Percentiles rank a stretch among this genome's conserved stretches.
phyloP scores from a whole-genome alignment of 2,329 filamentous ascomycete genomes.

The Bipolaris oryzae region DNA sequence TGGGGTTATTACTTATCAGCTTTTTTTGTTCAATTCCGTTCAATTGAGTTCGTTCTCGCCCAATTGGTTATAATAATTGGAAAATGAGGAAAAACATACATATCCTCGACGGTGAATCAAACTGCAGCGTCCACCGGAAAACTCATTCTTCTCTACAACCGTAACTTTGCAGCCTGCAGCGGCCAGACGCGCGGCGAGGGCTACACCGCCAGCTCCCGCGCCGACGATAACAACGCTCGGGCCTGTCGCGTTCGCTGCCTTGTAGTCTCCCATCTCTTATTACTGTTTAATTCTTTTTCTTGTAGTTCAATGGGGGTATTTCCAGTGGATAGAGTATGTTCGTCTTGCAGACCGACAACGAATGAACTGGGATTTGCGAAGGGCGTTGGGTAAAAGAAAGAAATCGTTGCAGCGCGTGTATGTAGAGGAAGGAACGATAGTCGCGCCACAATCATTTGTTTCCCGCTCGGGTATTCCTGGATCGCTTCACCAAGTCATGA shows the following conservation, averaged over 20 bases:
- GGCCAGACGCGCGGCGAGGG: slow-evolving; percentile 73
- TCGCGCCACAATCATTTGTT: slow-evolving; percentile 12
- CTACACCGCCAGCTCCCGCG: slow-evolving; percentile 73
- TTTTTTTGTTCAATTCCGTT: too few species aligned
- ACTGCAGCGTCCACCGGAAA: slow-evolving; percentile 74
- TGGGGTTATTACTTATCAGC: not conserved
- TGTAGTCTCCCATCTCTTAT: slow-evolving; percentile 17
- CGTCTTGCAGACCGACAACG: not conserved
- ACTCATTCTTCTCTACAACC: slow-evolving; percentile 77
- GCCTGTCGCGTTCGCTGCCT: slow-evolving; percentile 11
- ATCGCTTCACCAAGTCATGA: slow-evolving; percentile 22
- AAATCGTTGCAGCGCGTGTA: slow-evolving; percentile 1
- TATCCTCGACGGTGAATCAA: slow-evolving; percentile 66
- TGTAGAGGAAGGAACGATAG: slow-evolving; percentile 8
- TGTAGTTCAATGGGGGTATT: not conserved
- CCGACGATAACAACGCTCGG: slow-evolving; percentile 54
- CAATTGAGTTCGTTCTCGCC: too few species aligned
- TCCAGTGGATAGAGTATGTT: not conserved
- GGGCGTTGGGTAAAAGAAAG: not conserved
- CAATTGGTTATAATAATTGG: not conserved
- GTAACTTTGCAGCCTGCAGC: slow-evolving; percentile 74
- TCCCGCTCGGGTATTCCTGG: slow-evolving; percentile 9
- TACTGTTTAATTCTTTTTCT: not conserved
- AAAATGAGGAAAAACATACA: slow-evolving; percentile 45
- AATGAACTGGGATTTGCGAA: not conserved